Base-by-base conservation (phyloP, 768 basidiomycete genomes). In the Rhodotorula taiwanensis region DNA sequence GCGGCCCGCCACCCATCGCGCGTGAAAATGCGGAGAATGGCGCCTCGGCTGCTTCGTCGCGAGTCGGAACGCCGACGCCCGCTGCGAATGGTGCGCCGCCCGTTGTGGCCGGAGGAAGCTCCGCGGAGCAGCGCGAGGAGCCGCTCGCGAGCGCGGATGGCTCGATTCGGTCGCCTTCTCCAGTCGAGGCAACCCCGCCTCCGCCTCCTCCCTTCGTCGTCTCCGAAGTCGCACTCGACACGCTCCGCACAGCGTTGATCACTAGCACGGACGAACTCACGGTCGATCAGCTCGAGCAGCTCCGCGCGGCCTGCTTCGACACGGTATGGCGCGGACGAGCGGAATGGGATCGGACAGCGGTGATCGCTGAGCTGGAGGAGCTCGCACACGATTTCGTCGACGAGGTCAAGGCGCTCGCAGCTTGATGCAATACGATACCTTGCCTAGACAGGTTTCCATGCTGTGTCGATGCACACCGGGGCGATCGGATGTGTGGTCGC, bases 261-360 rank as follows among this genome's bases (percentile, higher is more conserved):
- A 77, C 81, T 23, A 74, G 74, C 49, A 95, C 94, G 2, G 73
- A 64, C 10, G 73, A 72, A 0, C 78, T 97, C 47, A 88, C 80
- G 30, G 80, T 97, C 53, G 95, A 99, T 73, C 84, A 94, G 73
- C 81, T 99, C 10, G 95, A 98, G 74, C 92, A 98, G 75, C 80
- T 99, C 10, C 83, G 95, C 9, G 93, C 95, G 13, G 83, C 82
- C 4, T 86, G 84, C 70, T 81, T 92, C 30, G 83, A 84, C 45
- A 79, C 79, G 53, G 80, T 97, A n/a, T 99, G 93, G 93, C 79
- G 83, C 33, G 84, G 83, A 66, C 78, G 92, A 41, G 77, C 79
- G 18, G 86, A 87, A 39, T 99, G 95, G 95, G 82, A 95, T 72
- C 80, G 93, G 50, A 81, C 83, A 70, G 76, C 72, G 10, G 78